Conservation (phyloP, 306 rosid species). For the Quercus mongolica region DNA sequence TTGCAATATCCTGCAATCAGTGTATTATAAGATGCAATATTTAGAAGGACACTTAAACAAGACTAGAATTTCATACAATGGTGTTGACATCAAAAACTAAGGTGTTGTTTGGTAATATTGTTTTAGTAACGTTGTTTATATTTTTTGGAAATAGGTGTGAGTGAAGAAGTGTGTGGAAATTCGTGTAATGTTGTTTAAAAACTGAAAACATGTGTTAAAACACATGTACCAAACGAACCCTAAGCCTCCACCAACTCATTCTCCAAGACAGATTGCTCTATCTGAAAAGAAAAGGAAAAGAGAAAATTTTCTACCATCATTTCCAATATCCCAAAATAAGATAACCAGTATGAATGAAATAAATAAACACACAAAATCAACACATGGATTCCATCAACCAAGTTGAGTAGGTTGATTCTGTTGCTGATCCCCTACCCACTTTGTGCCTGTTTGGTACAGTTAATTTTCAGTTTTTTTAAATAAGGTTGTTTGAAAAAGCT, state of each 20-base stretch:
- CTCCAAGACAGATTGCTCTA: background rate
- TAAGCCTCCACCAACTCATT: background rate
- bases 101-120: too few species aligned
- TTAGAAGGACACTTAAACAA: background rate
- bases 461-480: too few species aligned
- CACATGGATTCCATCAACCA: background rate
- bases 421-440: background rate
- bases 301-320: background rate
- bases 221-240: too few species aligned
- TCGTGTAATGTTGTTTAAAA: too few species aligned
- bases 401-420: background rate
- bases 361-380: background rate
- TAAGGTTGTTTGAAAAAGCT: too few species aligned
- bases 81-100: background rate
- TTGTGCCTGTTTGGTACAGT: too few species aligned
- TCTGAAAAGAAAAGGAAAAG: background rate
- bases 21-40: constrained; percentile 54
- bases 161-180: too few species aligned
- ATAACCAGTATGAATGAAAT: background rate
- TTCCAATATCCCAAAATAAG: too few species aligned
- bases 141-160: too few species aligned
- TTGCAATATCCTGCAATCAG: constrained; percentile 72
- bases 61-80: background rate
- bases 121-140: too few species aligned
- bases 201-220: too few species aligned